A percentile compares a stretch with the other conserved stretches of the same genome.
These are phyloP conservation scores for Ophiostoma quercus DNA, from an alignment of 2,329 filamentous ascomycete species.

Conservation along the genomic window DNA sequence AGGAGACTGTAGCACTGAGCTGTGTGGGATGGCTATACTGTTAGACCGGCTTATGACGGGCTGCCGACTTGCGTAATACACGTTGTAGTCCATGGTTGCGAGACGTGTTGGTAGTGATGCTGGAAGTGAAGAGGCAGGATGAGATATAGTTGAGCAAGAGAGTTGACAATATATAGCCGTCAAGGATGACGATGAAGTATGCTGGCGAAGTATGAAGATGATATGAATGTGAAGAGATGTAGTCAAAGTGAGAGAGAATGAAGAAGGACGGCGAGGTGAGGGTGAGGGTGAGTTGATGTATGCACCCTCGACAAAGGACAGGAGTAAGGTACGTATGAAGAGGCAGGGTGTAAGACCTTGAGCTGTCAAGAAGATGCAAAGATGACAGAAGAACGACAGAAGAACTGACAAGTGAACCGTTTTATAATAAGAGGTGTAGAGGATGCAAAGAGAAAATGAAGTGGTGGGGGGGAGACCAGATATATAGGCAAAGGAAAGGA, in stretches of 20 bases:
- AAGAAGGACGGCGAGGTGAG: not conserved
- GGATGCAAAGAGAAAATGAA: not conserved
- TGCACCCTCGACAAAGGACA: not conserved
- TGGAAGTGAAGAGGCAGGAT: not conserved
- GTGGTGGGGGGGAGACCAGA: conserved; percentile 3
- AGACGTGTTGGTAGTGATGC: not conserved
- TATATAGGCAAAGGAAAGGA: conserved; percentile 2
- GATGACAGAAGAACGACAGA: conserved; percentile 1
- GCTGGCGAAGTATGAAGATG: not conserved
- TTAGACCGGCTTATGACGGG: not conserved
- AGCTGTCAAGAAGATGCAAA: conserved; percentile 8
- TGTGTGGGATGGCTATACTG: not conserved
- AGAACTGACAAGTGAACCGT: conserved; percentile 12
- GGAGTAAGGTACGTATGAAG: not conserved
- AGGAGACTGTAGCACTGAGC: not conserved
- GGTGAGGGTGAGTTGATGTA: not conserved
- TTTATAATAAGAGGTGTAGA: not conserved
- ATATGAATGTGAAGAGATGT: not conserved
- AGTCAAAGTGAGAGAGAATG: not conserved
- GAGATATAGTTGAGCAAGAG: not conserved
- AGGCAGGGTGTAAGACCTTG: not conserved
- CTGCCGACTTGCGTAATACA: not conserved
- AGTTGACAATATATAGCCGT: not conserved
- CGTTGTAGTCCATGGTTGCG: not conserved
- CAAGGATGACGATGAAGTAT: not conserved